Conservation (phyloP, 352 stramenopile species). For the Globisporangium irregulare region DNA sequence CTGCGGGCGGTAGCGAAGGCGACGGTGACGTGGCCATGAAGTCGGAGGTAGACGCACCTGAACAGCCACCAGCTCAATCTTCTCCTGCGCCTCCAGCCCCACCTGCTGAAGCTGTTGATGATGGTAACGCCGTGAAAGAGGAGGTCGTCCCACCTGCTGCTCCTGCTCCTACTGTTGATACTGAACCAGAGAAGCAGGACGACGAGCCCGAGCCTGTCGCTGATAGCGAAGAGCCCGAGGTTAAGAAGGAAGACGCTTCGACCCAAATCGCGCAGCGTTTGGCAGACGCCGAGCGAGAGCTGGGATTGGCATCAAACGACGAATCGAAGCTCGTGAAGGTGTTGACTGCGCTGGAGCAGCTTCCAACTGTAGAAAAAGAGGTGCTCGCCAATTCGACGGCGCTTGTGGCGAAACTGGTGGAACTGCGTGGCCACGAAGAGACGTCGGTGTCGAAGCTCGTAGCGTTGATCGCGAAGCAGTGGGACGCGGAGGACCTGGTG, state of each 20-base stretch:
- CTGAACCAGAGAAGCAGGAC: not conserved
- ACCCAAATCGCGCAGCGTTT: slow-evolving; percentile 18
- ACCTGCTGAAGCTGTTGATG: not conserved
- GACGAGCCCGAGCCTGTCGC: slow-evolving; percentile 3
- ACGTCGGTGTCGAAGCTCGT: slow-evolving; percentile 31
- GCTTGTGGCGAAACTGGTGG: slow-evolving; percentile 35
- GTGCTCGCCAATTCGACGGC: slow-evolving; percentile 27
- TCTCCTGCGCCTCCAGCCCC: not conserved
- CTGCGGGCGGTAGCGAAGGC: not conserved
- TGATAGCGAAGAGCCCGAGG: slow-evolving; percentile 13
- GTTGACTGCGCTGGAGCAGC: slow-evolving; percentile 27
- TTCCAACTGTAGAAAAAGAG: slow-evolving; percentile 32
- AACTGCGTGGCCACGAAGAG: slow-evolving; percentile 32
- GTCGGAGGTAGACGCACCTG: not conserved
- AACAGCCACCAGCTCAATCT: not conserved
- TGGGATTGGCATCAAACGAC: slow-evolving; percentile 30
- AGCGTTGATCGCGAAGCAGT: slow-evolving; percentile 39
- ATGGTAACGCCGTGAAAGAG: not conserved
- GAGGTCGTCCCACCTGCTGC: not conserved
- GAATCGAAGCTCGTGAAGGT: slow-evolving; percentile 39
- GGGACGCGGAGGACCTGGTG: slow-evolving; percentile 45
- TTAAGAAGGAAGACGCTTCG: slow-evolving; percentile 21
- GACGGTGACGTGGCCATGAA: slow-evolving; percentile 19
- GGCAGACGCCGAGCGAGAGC: slow-evolving; percentile 31
- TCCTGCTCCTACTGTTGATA: not conserved